phyloP scores from a whole-genome alignment of 140 eudicot species.

The Artemisia princeps region DNA sequence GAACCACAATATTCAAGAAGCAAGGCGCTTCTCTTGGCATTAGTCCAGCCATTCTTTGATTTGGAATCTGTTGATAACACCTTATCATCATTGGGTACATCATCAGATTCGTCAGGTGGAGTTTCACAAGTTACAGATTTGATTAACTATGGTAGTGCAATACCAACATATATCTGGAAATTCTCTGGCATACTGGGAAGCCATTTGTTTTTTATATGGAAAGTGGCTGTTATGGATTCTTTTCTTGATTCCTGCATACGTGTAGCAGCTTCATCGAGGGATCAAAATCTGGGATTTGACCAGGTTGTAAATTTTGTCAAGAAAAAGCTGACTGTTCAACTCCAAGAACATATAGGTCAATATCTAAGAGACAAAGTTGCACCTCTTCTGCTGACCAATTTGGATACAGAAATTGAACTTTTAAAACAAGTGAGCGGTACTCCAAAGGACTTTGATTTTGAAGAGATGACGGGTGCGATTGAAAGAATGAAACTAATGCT shows the following conservation, averaged over 20 bases:
- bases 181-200: slow-evolving; percentile 46
- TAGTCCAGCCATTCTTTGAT: slow-evolving; percentile 61
- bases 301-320: slow-evolving; percentile 64
- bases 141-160: slow-evolving; percentile 50
- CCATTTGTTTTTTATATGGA: slow-evolving; percentile 88
- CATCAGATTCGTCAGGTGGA: slow-evolving; percentile 41
- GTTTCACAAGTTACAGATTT: slow-evolving; percentile 38
- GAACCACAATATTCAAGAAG: slow-evolving; percentile 43
- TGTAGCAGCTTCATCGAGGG: slow-evolving; percentile 63
- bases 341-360: slow-evolving; percentile 63
- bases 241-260: slow-evolving; percentile 83
- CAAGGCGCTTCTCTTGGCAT: slow-evolving; percentile 50
- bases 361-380: slow-evolving; percentile 67
- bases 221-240: slow-evolving; percentile 66
- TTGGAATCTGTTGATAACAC: slow-evolving; percentile 67
- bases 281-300: slow-evolving; percentile 77
- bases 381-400: slow-evolving; percentile 44
- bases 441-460: slow-evolving; percentile 35
- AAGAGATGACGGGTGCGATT: slow-evolving; percentile 33
- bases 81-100: slow-evolving; percentile 36
- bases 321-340: slow-evolving; percentile 58
- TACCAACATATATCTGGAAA: slow-evolving; percentile 69
- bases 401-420: slow-evolving; percentile 51
- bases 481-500: slow-evolving; percentile 64
- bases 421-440: slow-evolving; percentile 28